phyloP scores from a whole-genome alignment of 257 asterid genomes.

The Cynanchum wilfordii region DNA sequence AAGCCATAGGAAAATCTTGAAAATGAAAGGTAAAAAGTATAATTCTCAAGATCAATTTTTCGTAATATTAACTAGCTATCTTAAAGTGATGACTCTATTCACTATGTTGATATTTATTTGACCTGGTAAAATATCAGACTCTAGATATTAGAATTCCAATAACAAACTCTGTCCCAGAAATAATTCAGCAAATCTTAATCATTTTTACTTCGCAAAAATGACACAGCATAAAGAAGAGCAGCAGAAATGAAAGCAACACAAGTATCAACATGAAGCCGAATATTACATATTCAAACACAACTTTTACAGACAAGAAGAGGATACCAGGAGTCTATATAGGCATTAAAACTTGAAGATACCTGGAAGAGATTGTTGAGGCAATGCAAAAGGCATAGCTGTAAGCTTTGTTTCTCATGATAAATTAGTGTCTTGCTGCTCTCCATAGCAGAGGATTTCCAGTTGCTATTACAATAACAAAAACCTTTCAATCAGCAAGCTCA shows the following conservation, averaged over 20 bases:
- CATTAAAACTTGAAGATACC: slow-evolving; percentile 34
- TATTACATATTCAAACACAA: not conserved
- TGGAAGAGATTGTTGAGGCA: slow-evolving; percentile 93
- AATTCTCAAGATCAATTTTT: not conserved
- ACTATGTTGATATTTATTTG: not conserved
- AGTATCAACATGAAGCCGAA: not conserved
- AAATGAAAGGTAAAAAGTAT: not conserved
- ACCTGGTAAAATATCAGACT: not conserved
- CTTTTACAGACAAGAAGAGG: not conserved
- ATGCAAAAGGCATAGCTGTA: slow-evolving; percentile 81
- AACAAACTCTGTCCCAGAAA: not conserved
- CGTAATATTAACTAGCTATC: not conserved
- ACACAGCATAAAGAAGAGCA: not conserved
- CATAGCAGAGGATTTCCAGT: slow-evolving; percentile 30
- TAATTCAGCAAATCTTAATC: not conserved
- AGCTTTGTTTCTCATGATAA: slow-evolving; percentile 84
- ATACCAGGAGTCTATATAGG: not conserved
- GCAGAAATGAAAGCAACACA: not conserved
- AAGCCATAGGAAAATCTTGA: not conserved
- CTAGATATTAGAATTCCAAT: not conserved
- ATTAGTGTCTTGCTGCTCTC: slow-evolving; percentile 33
- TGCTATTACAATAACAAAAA: not conserved
- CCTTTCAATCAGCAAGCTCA: not conserved
- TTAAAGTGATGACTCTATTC: not conserved
- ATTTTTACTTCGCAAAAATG: not conserved